Evolutionary conservation across 192 early-diverging fungal genomes (phyloP), one percentile per base, ranked within the genome.

Genomic region (Chytriomyces confervae): DNA sequence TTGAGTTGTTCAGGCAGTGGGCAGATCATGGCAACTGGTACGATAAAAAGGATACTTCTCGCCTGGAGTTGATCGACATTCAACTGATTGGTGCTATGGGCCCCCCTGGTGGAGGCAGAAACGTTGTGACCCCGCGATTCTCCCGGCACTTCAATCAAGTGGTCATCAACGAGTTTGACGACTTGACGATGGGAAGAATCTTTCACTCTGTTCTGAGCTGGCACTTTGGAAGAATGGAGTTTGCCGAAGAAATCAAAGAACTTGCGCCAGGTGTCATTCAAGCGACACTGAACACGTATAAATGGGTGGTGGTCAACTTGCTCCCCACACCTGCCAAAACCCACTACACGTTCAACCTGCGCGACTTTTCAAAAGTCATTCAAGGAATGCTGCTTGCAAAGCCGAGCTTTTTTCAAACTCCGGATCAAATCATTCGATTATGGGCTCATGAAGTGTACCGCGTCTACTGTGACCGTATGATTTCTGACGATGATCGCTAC

Each of bases 11-110:
- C 62, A 62, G 89, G 18, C 89, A 90, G 60, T 90, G 85, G 83
- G 79, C 80, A 24, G 89, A 90, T 69, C 89, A 90, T 77, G 88
- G 88, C 10, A 90, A 90, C 77, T 90, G 89, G 89, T 90, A 90
- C 70, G 89, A 90, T 70, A 82, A 84, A 50, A 90, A 90, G 68
- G 89, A 90, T 73, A 89, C 89, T 0, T 86, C 88, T 9, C 75
- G 69, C 24, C 47, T 90, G 10, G 88, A 89, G 36, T 63, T 90
- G 13, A 86, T 90, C 46, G 90, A 91, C 64, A 82, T 91, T 50
- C 87, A 89, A 79, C 73, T 90, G 29, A 62, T 91, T 43, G 77
- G 82, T 6, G 90, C 90, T 2, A 91, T 91, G 90, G 87, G 86
- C 7, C 90, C 86, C 5, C 89, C 90, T 10, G 90, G 90, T 24